Percentiles rank a stretch among this genome's conserved stretches.
Evolutionary conservation across 805 yeast species (phyloP).

Genomic region (Ogataea haglerorum): DNA sequence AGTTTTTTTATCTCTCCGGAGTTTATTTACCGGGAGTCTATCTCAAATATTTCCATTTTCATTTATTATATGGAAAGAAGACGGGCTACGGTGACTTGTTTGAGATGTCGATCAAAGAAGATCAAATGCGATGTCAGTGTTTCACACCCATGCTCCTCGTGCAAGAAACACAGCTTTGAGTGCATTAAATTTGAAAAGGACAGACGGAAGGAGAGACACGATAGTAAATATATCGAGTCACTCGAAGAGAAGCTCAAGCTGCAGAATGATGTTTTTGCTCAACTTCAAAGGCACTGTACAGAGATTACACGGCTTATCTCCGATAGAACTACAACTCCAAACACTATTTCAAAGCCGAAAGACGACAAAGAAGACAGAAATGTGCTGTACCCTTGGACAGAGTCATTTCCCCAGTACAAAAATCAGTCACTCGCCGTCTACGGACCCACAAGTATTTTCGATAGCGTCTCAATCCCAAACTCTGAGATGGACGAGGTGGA

Average conservation of each 20-base stretch:
- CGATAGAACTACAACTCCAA: not conserved
- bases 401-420: conserved; percentile 15
- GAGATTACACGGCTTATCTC: too few species aligned
- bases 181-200: conserved; percentile 15
- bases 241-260: conserved; percentile 4
- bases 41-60: conserved; percentile 2
- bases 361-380: not conserved
- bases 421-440: conserved; percentile 16
- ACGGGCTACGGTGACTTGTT: conserved; percentile 19
- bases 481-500: conserved; percentile 6
- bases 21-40: conserved; percentile 2
- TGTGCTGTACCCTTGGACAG: conserved; percentile 19
- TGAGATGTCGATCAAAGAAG: conserved; percentile 20
- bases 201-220: conserved; percentile 18
- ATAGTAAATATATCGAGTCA: conserved; percentile 8
- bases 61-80: conserved; percentile 1
- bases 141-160: conserved; percentile 21
- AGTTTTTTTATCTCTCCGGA: not conserved
- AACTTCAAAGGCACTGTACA: not conserved
- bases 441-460: conserved; percentile 36
- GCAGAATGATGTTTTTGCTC: not conserved
- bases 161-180: conserved; percentile 8
- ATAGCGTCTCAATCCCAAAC: conserved; percentile 16
- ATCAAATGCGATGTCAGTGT: conserved; percentile 19
- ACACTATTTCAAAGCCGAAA: not conserved